Evolutionary conservation across 2,329 filamentous ascomycete genomes (phyloP).

Genomic region (Pezicula carpinea): DNA sequence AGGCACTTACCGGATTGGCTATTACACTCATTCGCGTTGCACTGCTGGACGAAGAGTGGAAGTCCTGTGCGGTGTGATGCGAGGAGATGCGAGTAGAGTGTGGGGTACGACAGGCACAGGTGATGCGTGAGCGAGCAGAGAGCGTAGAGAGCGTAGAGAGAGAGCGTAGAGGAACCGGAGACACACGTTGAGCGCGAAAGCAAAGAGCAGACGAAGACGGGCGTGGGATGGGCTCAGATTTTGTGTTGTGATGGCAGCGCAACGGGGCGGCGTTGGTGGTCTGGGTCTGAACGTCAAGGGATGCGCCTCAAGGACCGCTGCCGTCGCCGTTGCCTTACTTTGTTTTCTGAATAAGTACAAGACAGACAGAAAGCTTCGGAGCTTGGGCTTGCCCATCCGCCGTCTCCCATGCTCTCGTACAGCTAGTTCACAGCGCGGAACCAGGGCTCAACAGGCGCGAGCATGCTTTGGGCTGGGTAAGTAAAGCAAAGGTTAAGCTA

Average conservation of each 20-base stretch:
- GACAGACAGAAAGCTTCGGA: no score
- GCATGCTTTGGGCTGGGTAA: no score
- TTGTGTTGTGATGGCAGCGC: conserved; percentile 1
- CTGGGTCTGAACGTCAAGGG: background rate
- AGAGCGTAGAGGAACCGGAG: background rate
- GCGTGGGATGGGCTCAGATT: background rate
- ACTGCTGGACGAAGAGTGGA: conserved; percentile 15
- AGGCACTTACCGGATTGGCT: conserved; percentile 10
- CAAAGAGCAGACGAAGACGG: background rate
- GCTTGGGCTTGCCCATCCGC: no score
- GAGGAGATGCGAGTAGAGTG: conserved; percentile 2
- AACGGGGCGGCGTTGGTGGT: background rate
- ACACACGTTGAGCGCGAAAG: background rate
- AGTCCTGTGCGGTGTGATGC: conserved; percentile 1
- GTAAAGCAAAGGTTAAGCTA: no score
- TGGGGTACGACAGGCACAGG: conserved; percentile 6
- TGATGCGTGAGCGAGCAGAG: conserved; percentile 3
- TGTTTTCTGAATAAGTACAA: no score
- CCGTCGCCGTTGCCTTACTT: background rate
- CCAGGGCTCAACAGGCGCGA: no score
- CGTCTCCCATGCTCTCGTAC: no score
- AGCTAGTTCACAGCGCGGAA: no score
- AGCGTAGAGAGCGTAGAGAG: background rate
- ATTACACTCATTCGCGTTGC: conserved; percentile 5
- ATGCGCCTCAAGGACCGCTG: background rate